Evolutionary conservation across 2,329 filamentous ascomycete species (phyloP), one percentile per base, ranked within the genome.

Genomic region (Drechslerella dactyloides): DNA sequence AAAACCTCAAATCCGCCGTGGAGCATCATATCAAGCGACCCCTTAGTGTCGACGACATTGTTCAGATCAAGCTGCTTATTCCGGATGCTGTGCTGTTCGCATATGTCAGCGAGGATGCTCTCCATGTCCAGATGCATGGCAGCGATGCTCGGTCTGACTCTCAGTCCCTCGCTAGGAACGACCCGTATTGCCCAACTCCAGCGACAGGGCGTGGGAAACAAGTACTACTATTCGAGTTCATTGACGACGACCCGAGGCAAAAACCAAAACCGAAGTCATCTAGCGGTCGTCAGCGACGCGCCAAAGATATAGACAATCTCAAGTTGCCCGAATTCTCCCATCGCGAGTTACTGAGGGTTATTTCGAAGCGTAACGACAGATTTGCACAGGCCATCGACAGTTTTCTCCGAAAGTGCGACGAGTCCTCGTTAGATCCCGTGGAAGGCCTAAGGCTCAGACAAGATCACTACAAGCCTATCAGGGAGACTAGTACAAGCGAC

Each of bases 301-400:
- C 46, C 11, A 59, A 59, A 21, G 54, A 86, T 68, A 85, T 93
- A 19, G 92, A 96, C 77, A 87, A 91, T 70, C 78, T 97, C 75
- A 96, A 90, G 79, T 91, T 97, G 87, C 94, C 93, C 0, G 90
- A 96, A 7, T 97, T 87, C 81, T 91, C 91, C 74, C 93, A 96
- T 80, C 93, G 93, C 79, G 91, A 96, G 80, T 91, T 97, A 89
- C 87, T 90, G 78, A 85, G 84, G 58, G 79, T 97, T 75, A 97
- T 99, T 75, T 91, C 93, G 80, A 94, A 93, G 81, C 84, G 94
- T 53, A 97, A 97, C 77, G 82, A 82, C 59, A 94, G 93, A 78
- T 97, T 97, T 77, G 83, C 83, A 0, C 88, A 86, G 66, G 90
- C 93, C 0, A 84, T 96, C 69, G 89, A 90, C 78, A 80, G 79